Evolutionary conservation across 2,329 filamentous ascomycete species (phyloP), one percentile per base, ranked within the genome.

Genomic region (Ceratocystis smalleyi): DNA sequence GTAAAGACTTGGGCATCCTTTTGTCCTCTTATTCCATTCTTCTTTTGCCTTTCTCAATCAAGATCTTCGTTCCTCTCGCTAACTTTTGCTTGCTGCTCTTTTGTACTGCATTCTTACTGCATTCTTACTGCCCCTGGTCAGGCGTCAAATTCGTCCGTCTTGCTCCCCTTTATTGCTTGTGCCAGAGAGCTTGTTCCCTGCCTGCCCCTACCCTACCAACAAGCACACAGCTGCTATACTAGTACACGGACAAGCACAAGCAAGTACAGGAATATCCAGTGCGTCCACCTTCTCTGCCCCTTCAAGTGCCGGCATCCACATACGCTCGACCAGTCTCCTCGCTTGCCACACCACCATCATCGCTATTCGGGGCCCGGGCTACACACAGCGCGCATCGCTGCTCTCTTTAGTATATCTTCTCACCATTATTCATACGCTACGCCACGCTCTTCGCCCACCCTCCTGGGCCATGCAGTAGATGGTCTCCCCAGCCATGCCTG

Each of bases 401-500:
- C 32, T 35, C 54, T 57, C 24, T 45, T 32, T 10, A n/a, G 10
- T 43, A 15, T 61, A 19, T 45, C 3, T n/a, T 32, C 59, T 32
- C 49, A 61, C 49, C 24, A 7, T 45, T 32, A 30, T 61, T 12
- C 30, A 30, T 30, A 32, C 45, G 35, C 35, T 40, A 40, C 35
- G 35, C 32, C 24, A 5, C 32, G 19, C 5, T 19, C 12, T n/a
- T 17, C 51, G 35, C 35, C 35, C 35, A 40, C 10, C 27, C 62
- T 35, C 15, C 51, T 15, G 19, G 49, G 59, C 22, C 35, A 43
- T 57, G 54, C 62, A 59, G 43, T 63, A 57, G 40, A 10, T 17
- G 35, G 54, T 30, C 32, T 43, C 32, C 22, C 51, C 51, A 63
- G 43, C 55, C 30, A 63, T 63, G 62, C 6, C 62, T 8, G 10